These are phyloP conservation scores for Colletotrichum lentis DNA, from an alignment of 2,329 filamentous ascomycete species.

Conservation along the genomic window DNA sequence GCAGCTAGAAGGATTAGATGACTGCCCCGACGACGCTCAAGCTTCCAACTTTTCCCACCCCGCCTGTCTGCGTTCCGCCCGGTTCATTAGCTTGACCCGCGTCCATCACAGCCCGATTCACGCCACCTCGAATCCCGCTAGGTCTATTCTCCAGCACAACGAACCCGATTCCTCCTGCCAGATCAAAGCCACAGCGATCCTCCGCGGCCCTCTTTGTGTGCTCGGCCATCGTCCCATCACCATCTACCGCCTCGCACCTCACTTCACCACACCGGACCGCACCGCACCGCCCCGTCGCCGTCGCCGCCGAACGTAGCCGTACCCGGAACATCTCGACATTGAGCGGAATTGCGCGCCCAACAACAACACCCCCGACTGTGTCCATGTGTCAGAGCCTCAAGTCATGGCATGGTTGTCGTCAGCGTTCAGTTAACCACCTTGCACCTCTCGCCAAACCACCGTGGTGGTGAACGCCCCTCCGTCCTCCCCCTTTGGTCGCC, in stretches of 20 bases:
- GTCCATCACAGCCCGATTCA: background rate
- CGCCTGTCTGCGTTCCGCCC: conserved; percentile 9
- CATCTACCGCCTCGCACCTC: background rate
- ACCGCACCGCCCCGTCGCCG: background rate
- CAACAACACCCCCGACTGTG: conserved; percentile 16
- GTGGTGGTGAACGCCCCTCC: conserved; percentile 30
- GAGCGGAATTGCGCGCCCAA: conserved; percentile 22
- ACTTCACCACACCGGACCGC: too few species aligned
- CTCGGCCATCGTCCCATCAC: conserved; percentile 1
- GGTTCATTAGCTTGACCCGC: background rate
- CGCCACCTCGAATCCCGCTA: conserved; percentile 9
- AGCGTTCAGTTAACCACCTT: conserved; percentile 33
- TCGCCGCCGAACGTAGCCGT: background rate
- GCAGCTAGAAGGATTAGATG: conserved; percentile 29
- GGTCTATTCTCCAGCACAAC: conserved; percentile 1
- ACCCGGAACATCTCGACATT: conserved; percentile 8
- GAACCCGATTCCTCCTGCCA: background rate
- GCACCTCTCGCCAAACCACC: conserved; percentile 32
- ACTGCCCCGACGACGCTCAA: conserved; percentile 16
- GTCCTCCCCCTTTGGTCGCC: conserved; percentile 8
- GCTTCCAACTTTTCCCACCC: conserved; percentile 6
- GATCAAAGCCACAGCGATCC: background rate
- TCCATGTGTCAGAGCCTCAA: conserved; percentile 36
- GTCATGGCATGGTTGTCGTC: conserved; percentile 36
- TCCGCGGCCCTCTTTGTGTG: conserved; percentile 4